These are phyloP conservation scores for Tarenaya hassleriana DNA, from an alignment of 345 rosid species.

Conservation along the genomic window DNA sequence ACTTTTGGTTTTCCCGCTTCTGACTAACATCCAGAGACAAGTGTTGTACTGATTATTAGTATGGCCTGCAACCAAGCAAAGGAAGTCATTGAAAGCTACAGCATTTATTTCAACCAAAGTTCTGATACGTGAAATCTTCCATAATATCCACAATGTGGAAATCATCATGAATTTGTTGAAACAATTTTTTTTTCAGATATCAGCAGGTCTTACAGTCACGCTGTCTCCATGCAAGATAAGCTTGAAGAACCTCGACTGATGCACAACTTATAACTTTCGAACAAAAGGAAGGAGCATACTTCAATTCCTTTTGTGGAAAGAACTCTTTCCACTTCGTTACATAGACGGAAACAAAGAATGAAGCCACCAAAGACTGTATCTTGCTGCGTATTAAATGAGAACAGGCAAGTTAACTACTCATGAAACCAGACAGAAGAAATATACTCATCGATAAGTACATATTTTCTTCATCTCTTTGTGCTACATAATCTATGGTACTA, in stretches of 20 bases:
- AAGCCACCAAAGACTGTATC: constrained; percentile 58
- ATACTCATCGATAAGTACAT: neutral
- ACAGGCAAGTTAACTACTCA: constrained; percentile 12
- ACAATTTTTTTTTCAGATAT: constrained; percentile 1
- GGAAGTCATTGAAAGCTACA: neutral
- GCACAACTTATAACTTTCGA: constrained; percentile 60
- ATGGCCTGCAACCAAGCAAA: constrained; percentile 52
- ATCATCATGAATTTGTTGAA: neutral
- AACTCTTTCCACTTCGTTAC: constrained; percentile 66
- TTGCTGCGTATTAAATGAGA: constrained; percentile 56
- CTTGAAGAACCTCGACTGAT: constrained; percentile 66
- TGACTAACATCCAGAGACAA: constrained; percentile 73
- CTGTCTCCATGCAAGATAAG: constrained; percentile 87
- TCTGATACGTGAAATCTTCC: too few relatives aligned
- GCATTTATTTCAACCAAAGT: constrained; percentile 4
- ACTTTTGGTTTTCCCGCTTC: constrained; percentile 50
- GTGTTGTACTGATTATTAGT: constrained; percentile 49
- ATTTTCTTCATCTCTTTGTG: neutral
- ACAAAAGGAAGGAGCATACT: constrained; percentile 59
- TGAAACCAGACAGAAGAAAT: constrained; percentile 5
- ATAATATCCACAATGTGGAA: neutral
- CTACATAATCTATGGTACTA: too few relatives aligned
- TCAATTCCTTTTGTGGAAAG: constrained; percentile 48
- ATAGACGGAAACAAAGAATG: constrained; percentile 63
- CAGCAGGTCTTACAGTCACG: constrained; percentile 53